Evolutionary conservation across 495 filamentous ascomycete species (phyloP).

Genomic region (Talaromyces borbonicus): DNA sequence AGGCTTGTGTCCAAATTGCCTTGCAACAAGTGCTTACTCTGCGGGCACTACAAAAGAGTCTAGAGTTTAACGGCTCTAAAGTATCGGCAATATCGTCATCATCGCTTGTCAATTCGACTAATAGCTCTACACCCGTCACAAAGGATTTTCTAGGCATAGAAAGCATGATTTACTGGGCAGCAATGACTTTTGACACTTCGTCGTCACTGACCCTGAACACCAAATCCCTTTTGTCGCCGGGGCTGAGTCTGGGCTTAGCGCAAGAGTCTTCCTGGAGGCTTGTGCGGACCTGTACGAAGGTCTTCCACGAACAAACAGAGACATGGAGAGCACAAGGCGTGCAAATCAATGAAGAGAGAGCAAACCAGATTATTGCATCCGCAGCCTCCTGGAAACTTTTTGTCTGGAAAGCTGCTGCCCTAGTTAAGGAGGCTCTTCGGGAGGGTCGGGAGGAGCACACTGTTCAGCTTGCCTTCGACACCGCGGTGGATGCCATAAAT

Average conservation of each 20-base stretch:
- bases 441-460: slow-evolving; percentile 13
- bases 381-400: slow-evolving; percentile 12
- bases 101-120: slow-evolving; percentile 4
- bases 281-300: slow-evolving; percentile 12
- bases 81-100: slow-evolving; percentile 10
- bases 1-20: slow-evolving; percentile 13
- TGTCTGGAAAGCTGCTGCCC: slow-evolving; percentile 12
- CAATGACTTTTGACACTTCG: slow-evolving; percentile 14
- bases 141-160: slow-evolving; percentile 12
- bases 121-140: slow-evolving; percentile 10
- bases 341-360: slow-evolving; percentile 12
- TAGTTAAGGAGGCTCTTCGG: slow-evolving; percentile 14
- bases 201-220: slow-evolving; percentile 14
- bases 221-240: slow-evolving; percentile 11
- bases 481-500: slow-evolving; percentile 11
- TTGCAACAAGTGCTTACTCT: slow-evolving; percentile 14
- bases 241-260: slow-evolving; percentile 9
- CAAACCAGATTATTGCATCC: slow-evolving; percentile 15
- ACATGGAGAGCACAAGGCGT: slow-evolving; percentile 11
- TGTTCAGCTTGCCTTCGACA: slow-evolving; percentile 10
- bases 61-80: slow-evolving; percentile 16
- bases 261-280: slow-evolving; percentile 11
- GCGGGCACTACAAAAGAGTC: slow-evolving; percentile 12
- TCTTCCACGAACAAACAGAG: slow-evolving; percentile 14
- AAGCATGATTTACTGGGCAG: slow-evolving; percentile 16